Evolutionary conservation across 2,329 filamentous ascomycete species (phyloP).

Genomic region (Exophiala mesophila): DNA sequence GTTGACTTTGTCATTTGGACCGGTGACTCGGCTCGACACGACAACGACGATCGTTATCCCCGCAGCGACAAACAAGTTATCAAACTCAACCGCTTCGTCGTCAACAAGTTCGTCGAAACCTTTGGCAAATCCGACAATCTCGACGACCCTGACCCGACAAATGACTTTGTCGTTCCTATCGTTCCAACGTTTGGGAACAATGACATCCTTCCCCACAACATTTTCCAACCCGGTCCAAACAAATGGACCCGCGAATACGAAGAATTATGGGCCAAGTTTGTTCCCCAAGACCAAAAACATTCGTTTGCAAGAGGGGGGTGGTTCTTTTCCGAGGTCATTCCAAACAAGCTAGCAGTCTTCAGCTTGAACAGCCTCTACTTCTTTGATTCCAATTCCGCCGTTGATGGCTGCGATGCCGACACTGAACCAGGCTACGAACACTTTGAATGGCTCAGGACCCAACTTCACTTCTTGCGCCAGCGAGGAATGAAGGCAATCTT

Average conservation of each 20-base stretch:
- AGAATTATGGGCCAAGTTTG: constrained; percentile 77
- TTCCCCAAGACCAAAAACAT: constrained; percentile 87
- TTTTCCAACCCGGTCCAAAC: constrained; percentile 80
- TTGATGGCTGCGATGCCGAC: constrained; percentile 77
- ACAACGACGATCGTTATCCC: constrained; percentile 76
- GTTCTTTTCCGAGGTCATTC: constrained; percentile 91
- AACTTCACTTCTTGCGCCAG: constrained; percentile 75
- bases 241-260: constrained; percentile 74
- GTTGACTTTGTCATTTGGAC: constrained; percentile 94
- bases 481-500: constrained; percentile 91
- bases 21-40: constrained; percentile 82
- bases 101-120: constrained; percentile 68
- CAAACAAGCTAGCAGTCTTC: constrained; percentile 77
- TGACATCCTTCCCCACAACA: constrained; percentile 95
- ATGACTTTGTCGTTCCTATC: constrained; percentile 68
- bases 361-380: constrained; percentile 97
- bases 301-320: constrained; percentile 89
- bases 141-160: constrained; percentile 44
- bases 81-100: constrained; percentile 67
- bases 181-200: constrained; percentile 95
- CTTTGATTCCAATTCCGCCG: constrained; percentile 86
- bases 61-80: constrained; percentile 73
- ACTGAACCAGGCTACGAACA: constrained; percentile 88
- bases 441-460: constrained; percentile 90
- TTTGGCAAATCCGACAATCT: constrained; percentile 57